Percentiles rank a stretch among this genome's conserved stretches.
Conservation (phyloP, 2,329 filamentous ascomycete genomes). For the Scedosporium apiospermum region DNA sequence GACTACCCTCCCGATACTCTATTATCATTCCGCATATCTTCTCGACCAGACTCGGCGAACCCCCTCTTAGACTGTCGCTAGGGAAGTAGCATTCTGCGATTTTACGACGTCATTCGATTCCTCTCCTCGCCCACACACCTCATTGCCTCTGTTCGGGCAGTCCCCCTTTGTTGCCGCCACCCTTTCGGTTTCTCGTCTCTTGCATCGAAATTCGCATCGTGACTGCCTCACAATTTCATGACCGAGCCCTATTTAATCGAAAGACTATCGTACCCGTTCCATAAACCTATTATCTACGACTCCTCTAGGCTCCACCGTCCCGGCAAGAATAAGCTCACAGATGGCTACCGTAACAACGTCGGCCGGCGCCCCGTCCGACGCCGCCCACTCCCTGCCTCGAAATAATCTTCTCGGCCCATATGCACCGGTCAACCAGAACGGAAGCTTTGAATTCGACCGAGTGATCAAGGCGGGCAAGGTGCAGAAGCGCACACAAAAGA, state of each 20-base stretch:
- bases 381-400: not conserved
- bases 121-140: too few relatives aligned
- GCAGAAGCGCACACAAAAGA: conserved; percentile 84
- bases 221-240: not conserved
- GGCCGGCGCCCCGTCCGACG: not conserved
- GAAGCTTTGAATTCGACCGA: conserved; percentile 91
- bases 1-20: too few relatives aligned
- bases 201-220: too few relatives aligned
- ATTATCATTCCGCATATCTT: too few relatives aligned
- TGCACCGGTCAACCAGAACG: conserved; percentile 86
- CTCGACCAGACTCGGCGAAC: too few relatives aligned
- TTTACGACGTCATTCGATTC: too few relatives aligned
- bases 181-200: too few relatives aligned
- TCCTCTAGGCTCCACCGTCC: not conserved
- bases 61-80: too few relatives aligned
- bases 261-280: not conserved
- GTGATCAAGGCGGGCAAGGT: conserved; percentile 85
- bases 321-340: not conserved
- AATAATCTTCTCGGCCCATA: conserved; percentile 16
- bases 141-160: too few relatives aligned
- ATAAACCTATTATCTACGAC: not conserved
- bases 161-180: too few relatives aligned
- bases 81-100: too few relatives aligned
- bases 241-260: not conserved
- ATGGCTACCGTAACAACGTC: conserved; percentile 5